Base-by-base conservation (phyloP, 805 yeast genomes). In the Saccharomycodes ludwigii region DNA sequence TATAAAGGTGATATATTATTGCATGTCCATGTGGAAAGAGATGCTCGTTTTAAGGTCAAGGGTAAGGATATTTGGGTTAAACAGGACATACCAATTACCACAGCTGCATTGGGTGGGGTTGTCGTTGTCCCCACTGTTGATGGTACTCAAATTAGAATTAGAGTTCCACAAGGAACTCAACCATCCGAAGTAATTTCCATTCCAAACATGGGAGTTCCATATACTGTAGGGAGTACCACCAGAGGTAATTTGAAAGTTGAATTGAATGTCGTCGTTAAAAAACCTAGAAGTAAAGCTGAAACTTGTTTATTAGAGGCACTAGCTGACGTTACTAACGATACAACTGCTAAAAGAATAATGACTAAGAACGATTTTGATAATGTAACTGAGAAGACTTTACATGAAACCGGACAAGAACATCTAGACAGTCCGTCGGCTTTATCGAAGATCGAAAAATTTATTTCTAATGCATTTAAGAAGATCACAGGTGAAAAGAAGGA, bases 61-160 rank as follows among this genome's bases (percentile, higher is more conserved):
- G 76, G 79, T 21, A 68, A 71, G 41, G 77, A 82, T 46, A 66
- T 91, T 36, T 53, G 79, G 35, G 69, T 73, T 47, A 63, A 66
- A 18, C 72, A 76, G 29, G 72, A 73, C 27, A 74, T 91, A 32
- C 80, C 91, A 29, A 80, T 84, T 74, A 91, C 98, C 1, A 91
- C 98, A 0, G 98, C 98, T 1, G 85, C 95, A 0, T 63, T 91
- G 27, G 99, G 99, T 38, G 99, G 99, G 23, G 74, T 72, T 27
- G 68, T 91, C 15, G 73, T 78, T 30, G 71, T 91, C n/a, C 97
- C 97, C 21, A 88, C 98, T 0, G 69, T 91, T 18, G 83, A 75
- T 40, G 96, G 93, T 4, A 69, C 69, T 24, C 67, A 67, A 21
- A 61, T 93, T 31, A 79, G 84, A 53, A 58, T 91, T 34, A 82